Percentiles rank a stretch among this genome's conserved stretches.
These are phyloP conservation scores for Leccinum disarticulatum DNA, from an alignment of 768 basidiomycete species.

Conservation along the genomic window DNA sequence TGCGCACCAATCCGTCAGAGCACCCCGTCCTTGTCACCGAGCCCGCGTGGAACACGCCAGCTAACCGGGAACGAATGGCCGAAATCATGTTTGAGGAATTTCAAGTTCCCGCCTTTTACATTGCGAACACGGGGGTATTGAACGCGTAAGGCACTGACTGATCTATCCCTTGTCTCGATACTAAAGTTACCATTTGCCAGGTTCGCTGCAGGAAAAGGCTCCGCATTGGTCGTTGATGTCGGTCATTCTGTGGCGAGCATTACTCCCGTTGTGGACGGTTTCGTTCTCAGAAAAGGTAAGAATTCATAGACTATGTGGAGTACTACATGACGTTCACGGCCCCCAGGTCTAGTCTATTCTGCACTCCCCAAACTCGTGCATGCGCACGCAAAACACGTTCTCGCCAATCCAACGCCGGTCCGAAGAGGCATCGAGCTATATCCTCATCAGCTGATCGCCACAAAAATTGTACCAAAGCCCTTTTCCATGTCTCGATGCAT, in stretches of 20 bases:
- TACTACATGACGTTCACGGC: neutral
- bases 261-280: slow-evolving; percentile 95
- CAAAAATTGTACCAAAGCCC: slow-evolving; percentile 55
- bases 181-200: slow-evolving; percentile 41
- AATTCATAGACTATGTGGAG: neutral
- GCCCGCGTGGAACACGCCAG: slow-evolving; percentile 92
- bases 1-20: slow-evolving; percentile 75
- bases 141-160: slow-evolving; percentile 66
- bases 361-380: slow-evolving; percentile 78
- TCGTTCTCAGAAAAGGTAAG: slow-evolving; percentile 91
- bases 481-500: neutral
- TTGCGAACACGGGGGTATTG: slow-evolving; percentile 91
- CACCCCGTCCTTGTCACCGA: slow-evolving; percentile 94
- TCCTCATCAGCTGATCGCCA: slow-evolving; percentile 89
- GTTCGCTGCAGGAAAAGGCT: slow-evolving; percentile 95
- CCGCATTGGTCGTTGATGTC: slow-evolving; percentile 94
- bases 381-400: slow-evolving; percentile 70
- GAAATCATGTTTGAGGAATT: slow-evolving; percentile 99
- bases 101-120: slow-evolving; percentile 92
- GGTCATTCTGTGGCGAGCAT: slow-evolving; percentile 89
- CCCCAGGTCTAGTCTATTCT: slow-evolving; percentile 73
- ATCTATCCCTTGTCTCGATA: slow-evolving; percentile 3
- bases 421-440: slow-evolving; percentile 66
- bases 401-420: slow-evolving; percentile 46
- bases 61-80: slow-evolving; percentile 92